phyloP scores from a whole-genome alignment of 2,329 filamentous ascomycete genomes.

The Colletotrichum kahawae region DNA sequence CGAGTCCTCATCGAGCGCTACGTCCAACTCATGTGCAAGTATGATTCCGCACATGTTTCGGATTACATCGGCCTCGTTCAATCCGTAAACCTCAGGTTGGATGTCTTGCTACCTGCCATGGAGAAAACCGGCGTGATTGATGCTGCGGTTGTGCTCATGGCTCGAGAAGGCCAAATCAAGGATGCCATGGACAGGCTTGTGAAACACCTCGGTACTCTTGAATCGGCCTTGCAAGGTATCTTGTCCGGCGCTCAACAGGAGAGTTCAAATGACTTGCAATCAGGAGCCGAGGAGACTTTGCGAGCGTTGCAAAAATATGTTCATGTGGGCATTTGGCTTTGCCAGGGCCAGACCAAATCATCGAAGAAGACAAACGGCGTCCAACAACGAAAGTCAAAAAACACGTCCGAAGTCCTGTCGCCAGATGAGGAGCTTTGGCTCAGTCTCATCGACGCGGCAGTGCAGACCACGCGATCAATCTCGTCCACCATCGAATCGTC shows the following conservation, averaged over 20 bases:
- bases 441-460: slow-evolving; percentile 63
- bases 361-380: slow-evolving; percentile 49
- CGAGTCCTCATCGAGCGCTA: slow-evolving; percentile 80
- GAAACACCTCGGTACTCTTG: slow-evolving; percentile 79
- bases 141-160: slow-evolving; percentile 89
- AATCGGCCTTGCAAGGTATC: slow-evolving; percentile 78
- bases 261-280: slow-evolving; percentile 56
- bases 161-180: slow-evolving; percentile 81
- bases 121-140: slow-evolving; percentile 91
- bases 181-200: slow-evolving; percentile 85
- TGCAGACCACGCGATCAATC: slow-evolving; percentile 68
- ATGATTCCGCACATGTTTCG: slow-evolving; percentile 81
- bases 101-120: slow-evolving; percentile 83
- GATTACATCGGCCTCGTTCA: slow-evolving; percentile 82
- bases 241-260: slow-evolving; percentile 65
- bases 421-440: slow-evolving; percentile 65
- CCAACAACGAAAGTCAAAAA: slow-evolving; percentile 55
- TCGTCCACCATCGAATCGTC: slow-evolving; percentile 57
- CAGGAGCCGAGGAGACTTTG: slow-evolving; percentile 75
- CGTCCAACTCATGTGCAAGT: slow-evolving; percentile 88
- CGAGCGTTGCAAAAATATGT: slow-evolving; percentile 86
- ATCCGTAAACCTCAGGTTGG: slow-evolving; percentile 73
- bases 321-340: slow-evolving; percentile 94
- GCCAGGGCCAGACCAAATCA: slow-evolving; percentile 80
- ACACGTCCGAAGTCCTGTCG: slow-evolving; percentile 49